A percentile compares a stretch with the other conserved stretches of the same genome.
Conservation (phyloP, 225 moss, liverwort and hornwort genomes). For the Sphagnum tenellum region DNA sequence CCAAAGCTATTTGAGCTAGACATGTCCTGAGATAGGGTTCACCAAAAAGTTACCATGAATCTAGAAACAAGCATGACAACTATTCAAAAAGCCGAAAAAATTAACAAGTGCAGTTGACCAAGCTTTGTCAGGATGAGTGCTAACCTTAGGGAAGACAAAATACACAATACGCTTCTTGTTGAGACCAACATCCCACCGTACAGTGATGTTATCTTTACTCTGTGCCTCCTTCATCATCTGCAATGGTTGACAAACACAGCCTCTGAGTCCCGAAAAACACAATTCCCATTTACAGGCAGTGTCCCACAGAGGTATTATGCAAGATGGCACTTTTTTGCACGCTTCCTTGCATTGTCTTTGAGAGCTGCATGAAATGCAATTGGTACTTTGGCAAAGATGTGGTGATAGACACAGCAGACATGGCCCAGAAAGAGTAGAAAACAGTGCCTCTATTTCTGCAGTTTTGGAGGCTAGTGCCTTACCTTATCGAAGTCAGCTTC, state of each 20-base stretch:
- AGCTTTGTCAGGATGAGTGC: neutral
- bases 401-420: too few species aligned
- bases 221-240: slow-evolving; percentile 99
- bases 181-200: slow-evolving; percentile 94
- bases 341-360: too few species aligned
- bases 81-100: neutral
- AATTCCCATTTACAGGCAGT: slow-evolving; percentile 2
- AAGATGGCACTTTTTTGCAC: too few species aligned
- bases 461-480: slow-evolving; percentile 3
- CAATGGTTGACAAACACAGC: slow-evolving; percentile 1
- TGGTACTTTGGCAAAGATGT: too few species aligned
- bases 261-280: neutral
- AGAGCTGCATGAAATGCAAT: too few species aligned
- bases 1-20: neutral
- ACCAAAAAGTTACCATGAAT: neutral
- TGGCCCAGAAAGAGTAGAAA: slow-evolving; percentile 2
- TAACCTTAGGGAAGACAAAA: slow-evolving; percentile 93
- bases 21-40: neutral
- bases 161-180: slow-evolving; percentile 95
- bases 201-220: slow-evolving; percentile 92
- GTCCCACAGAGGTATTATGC: neutral
- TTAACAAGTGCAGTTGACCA: neutral
- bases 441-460: neutral
- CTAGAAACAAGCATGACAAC: neutral
- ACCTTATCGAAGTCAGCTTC: slow-evolving; percentile 99